phyloP scores from a whole-genome alignment of 140 eudicot genomes.

The Stevia rebaudiana region DNA sequence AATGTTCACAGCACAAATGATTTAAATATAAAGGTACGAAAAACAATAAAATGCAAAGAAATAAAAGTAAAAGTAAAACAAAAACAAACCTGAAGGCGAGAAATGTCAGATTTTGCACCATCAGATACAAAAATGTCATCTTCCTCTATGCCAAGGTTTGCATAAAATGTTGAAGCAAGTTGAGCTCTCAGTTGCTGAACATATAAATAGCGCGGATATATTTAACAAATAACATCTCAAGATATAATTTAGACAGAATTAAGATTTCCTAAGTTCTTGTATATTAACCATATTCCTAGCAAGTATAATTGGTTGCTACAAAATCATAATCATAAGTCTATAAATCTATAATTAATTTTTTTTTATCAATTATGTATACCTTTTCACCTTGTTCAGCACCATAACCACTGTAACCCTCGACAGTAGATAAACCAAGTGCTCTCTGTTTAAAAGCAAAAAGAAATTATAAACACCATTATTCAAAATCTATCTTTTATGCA shows the following conservation, averaged over 20 bases:
- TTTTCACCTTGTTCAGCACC: slow-evolving; percentile 94
- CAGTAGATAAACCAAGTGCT: slow-evolving; percentile 58
- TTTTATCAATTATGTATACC: slow-evolving; percentile 31
- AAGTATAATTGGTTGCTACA: background rate
- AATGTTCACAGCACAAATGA: background rate
- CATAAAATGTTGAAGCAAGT: slow-evolving; percentile 67
- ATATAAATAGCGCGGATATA: slow-evolving; percentile 26
- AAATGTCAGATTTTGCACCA: slow-evolving; percentile 91
- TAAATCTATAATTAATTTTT: no score
- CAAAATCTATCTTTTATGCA: background rate
- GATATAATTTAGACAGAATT: no score
- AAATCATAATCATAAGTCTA: no score
- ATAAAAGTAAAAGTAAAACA: background rate
- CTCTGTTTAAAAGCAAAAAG: slow-evolving; percentile 37
- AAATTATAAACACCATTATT: background rate
- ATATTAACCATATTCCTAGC: background rate
- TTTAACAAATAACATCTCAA: background rate
- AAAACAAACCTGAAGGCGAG: slow-evolving; percentile 81
- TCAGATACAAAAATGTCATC: slow-evolving; percentile 92
- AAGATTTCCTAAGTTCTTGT: no score
- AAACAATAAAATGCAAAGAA: background rate
- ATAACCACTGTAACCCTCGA: slow-evolving; percentile 86
- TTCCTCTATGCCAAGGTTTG: slow-evolving; percentile 69
- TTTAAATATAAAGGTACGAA: background rate
- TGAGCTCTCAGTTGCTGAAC: slow-evolving; percentile 57